Percentiles rank a stretch among this genome's conserved stretches.
Conservation (phyloP, 2,329 filamentous ascomycete genomes). For the Bipolaris gigantea region DNA sequence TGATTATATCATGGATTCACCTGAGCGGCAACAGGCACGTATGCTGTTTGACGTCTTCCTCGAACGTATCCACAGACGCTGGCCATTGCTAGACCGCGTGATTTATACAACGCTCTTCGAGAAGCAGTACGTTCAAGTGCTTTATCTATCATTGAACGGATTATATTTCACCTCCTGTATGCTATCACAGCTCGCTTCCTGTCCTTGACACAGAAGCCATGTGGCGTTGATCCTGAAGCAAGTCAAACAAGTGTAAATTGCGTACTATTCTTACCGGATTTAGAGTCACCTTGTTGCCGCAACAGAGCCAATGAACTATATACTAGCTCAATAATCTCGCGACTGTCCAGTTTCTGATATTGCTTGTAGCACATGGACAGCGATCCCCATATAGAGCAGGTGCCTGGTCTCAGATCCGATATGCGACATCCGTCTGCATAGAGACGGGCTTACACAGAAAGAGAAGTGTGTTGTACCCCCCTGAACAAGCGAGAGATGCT, state of each 20-base stretch:
- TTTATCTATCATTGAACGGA: conserved; percentile 25
- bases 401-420: conserved; percentile 33
- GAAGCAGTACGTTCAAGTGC: conserved; percentile 21
- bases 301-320: conserved; percentile 29
- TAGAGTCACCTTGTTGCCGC: conserved; percentile 27
- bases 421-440: conserved; percentile 31
- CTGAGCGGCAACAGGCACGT: conserved; percentile 19
- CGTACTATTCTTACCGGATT: background rate
- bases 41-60: conserved; percentile 31
- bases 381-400: conserved; percentile 33
- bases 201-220: conserved; percentile 29
- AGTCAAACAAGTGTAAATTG: background rate
- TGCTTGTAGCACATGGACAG: conserved; percentile 32
- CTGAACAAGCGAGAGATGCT: conserved; percentile 19
- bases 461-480: conserved; percentile 19
- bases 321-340: conserved; percentile 29
- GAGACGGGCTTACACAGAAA: conserved; percentile 35
- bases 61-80: conserved; percentile 31
- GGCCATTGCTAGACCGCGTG: conserved; percentile 30
- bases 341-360: conserved; percentile 30
- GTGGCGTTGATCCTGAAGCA: conserved; percentile 29
- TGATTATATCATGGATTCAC: conserved; percentile 9
- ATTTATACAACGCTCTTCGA: conserved; percentile 28
- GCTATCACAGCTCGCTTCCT: conserved; percentile 33
- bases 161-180: conserved; percentile 31